phyloP scores from a whole-genome alignment of 2,329 filamentous ascomycete genomes.

The Neobulgaria alba region DNA sequence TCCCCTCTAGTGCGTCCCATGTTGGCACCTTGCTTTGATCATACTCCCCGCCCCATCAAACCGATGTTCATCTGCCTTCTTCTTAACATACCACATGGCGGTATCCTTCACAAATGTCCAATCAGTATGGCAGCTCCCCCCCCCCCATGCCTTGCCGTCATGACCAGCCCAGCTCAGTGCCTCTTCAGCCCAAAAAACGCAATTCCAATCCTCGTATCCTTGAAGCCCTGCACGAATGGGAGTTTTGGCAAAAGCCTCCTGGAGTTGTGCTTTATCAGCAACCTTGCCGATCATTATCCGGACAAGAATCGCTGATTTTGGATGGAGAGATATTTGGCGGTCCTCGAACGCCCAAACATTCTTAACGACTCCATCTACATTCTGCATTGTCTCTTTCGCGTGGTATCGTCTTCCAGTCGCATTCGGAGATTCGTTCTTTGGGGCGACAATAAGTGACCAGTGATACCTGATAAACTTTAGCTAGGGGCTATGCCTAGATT shows the following conservation, averaged over 20 bases:
- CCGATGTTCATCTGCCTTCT: conserved; percentile 23
- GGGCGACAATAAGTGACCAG: conserved; percentile 4
- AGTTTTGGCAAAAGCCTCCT: conserved; percentile 26
- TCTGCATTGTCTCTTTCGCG: conserved; percentile 4
- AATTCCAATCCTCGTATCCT: conserved; percentile 31
- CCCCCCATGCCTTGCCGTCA: conserved; percentile 30
- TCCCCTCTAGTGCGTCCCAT: conserved; percentile 2
- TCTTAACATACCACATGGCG: conserved; percentile 29
- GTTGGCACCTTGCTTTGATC: conserved; percentile 3
- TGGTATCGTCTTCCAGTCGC: conserved; percentile 3
- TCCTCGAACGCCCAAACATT: conserved; percentile 5
- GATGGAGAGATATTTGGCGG: conserved; percentile 2
- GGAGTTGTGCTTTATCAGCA: conserved; percentile 28
- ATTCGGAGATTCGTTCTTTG: conserved; percentile 5
- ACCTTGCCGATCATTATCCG: conserved; percentile 35
- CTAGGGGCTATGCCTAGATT: neutral
- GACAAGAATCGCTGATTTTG: conserved; percentile 28
- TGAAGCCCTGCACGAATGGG: conserved; percentile 26
- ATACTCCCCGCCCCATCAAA: conserved; percentile 5
- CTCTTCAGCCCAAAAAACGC: conserved; percentile 31
- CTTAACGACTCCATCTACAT: conserved; percentile 2
- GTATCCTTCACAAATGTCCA: conserved; percentile 31
- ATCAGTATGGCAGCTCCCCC: conserved; percentile 31
- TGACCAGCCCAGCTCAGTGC: conserved; percentile 27
- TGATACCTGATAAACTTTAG: conserved; percentile 5